phyloP scores from a whole-genome alignment of 306 rosid genomes.

The Psophocarpus tetragonolobus region DNA sequence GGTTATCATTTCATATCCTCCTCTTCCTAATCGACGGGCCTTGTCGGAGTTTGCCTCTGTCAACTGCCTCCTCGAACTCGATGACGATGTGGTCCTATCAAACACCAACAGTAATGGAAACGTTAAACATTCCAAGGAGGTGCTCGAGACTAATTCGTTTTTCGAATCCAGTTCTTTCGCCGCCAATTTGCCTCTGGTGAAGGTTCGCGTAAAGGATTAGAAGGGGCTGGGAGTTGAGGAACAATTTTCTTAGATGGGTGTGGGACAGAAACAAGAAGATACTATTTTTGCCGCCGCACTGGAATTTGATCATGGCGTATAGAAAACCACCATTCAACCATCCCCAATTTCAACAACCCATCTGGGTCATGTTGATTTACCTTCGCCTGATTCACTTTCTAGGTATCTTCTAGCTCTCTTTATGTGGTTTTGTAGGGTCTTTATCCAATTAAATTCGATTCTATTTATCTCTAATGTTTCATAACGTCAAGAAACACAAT shows the following conservation, averaged over 20 bases:
- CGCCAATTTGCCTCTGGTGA: slow-evolving; percentile 66
- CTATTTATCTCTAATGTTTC: no score
- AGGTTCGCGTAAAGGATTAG: slow-evolving; percentile 44
- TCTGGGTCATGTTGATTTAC: slow-evolving; percentile 50
- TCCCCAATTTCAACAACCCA: slow-evolving; percentile 51
- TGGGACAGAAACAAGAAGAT: slow-evolving; percentile 54
- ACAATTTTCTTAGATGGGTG: slow-evolving; percentile 65
- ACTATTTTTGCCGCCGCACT: slow-evolving; percentile 15
- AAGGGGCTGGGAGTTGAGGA: slow-evolving; percentile 68
- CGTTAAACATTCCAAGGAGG: slow-evolving; percentile 50
- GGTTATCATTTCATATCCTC: no score
- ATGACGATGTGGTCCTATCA: slow-evolving; percentile 43
- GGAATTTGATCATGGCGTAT: slow-evolving; percentile 47
- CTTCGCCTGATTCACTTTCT: slow-evolving; percentile 78
- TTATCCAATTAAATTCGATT: background rate
- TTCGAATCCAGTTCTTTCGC: slow-evolving; percentile 75
- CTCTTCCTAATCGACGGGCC: slow-evolving; percentile 48
- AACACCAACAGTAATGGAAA: background rate
- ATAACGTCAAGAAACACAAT: no score
- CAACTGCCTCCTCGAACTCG: slow-evolving; percentile 67
- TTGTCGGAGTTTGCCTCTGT: slow-evolving; percentile 68
- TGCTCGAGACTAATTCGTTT: slow-evolving; percentile 73
- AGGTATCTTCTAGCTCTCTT: slow-evolving; percentile 45
- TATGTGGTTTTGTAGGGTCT: background rate
- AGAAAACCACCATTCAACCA: slow-evolving; percentile 43